phyloP scores from a whole-genome alignment of 805 yeast species.

The Candida montana region DNA sequence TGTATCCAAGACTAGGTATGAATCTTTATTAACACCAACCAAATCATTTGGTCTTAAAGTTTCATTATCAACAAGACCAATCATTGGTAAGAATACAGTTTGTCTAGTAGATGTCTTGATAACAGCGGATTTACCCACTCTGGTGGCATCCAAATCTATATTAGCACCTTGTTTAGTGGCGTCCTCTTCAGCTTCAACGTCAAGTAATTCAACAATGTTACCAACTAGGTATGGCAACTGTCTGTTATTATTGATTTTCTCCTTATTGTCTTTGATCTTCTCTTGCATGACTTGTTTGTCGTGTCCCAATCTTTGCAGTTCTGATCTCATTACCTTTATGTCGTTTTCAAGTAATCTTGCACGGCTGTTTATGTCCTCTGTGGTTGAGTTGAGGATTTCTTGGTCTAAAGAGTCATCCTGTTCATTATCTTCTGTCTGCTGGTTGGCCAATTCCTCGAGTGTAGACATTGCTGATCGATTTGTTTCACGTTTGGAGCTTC shows the following conservation, averaged over 20 bases:
- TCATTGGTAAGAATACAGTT: slow-evolving; percentile 91
- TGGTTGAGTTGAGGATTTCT: slow-evolving; percentile 73
- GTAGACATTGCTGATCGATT: slow-evolving; percentile 54
- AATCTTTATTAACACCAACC: slow-evolving; percentile 96
- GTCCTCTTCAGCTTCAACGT: slow-evolving; percentile 77
- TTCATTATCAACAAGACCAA: slow-evolving; percentile 90
- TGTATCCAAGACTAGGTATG: slow-evolving; percentile 87
- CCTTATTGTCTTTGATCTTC: slow-evolving; percentile 91
- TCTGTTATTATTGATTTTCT: slow-evolving; percentile 90
- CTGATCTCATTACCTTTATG: slow-evolving; percentile 90
- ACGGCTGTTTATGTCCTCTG: slow-evolving; percentile 80
- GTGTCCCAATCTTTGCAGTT: slow-evolving; percentile 82
- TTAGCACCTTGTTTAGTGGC: slow-evolving; percentile 90
- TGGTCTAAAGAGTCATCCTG: slow-evolving; percentile 61
- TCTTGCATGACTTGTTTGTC: slow-evolving; percentile 91
- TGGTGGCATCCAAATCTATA: slow-evolving; percentile 84
- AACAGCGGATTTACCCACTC: slow-evolving; percentile 96
- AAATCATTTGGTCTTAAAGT: slow-evolving; percentile 95
- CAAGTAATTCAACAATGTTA: slow-evolving; percentile 90
- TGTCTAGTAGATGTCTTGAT: slow-evolving; percentile 97
- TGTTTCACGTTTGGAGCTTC: not conserved
- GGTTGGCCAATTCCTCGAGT: slow-evolving; percentile 70
- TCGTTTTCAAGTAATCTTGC: slow-evolving; percentile 89
- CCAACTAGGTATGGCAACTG: slow-evolving; percentile 96
- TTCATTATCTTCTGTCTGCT: slow-evolving; percentile 31